A percentile compares a stretch with the other conserved stretches of the same genome.
Evolutionary conservation across 441 rosid species (phyloP).

Genomic region (Cnidoscolus chayamansa): DNA sequence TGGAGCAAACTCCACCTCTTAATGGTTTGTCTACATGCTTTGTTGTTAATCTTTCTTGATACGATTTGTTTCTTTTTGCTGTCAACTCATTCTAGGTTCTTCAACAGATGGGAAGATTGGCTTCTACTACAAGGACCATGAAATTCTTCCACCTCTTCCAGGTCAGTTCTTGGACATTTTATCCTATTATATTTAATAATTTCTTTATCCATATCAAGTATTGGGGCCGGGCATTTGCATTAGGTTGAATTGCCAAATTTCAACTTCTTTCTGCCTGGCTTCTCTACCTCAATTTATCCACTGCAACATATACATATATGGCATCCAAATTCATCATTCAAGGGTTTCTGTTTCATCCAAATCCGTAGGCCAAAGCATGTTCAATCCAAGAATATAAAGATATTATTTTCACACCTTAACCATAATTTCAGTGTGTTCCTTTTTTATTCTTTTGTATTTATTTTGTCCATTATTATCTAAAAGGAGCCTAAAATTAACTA

Average conservation of each 20-base stretch:
- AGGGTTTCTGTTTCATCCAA: neutral
- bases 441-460: too few relatives aligned
- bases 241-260: neutral
- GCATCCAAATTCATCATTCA: neutral
- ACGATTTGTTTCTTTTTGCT: slow-evolving; percentile 15
- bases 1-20: slow-evolving; percentile 69
- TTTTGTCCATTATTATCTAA: neutral
- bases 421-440: neutral
- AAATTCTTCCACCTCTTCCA: slow-evolving; percentile 93
- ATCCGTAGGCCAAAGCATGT: neutral
- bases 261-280: neutral
- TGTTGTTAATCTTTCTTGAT: slow-evolving; percentile 3
- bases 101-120: slow-evolving; percentile 81
- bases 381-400: neutral
- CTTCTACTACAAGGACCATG: slow-evolving; percentile 87
- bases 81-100: slow-evolving; percentile 28
- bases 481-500: slow-evolving; percentile 12
- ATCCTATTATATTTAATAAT: neutral
- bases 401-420: neutral
- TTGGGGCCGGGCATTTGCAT: neutral
- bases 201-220: neutral
- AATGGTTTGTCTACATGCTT: slow-evolving; percentile 43
- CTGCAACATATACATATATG: neutral
- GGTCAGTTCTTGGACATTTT: slow-evolving; percentile 38
- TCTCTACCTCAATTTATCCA: neutral